Percentiles rank a stretch among this genome's conserved stretches.
phyloP scores from a whole-genome alignment of 2,329 filamentous ascomycete genomes.

The Ceratocystis cacaofunesta region DNA sequence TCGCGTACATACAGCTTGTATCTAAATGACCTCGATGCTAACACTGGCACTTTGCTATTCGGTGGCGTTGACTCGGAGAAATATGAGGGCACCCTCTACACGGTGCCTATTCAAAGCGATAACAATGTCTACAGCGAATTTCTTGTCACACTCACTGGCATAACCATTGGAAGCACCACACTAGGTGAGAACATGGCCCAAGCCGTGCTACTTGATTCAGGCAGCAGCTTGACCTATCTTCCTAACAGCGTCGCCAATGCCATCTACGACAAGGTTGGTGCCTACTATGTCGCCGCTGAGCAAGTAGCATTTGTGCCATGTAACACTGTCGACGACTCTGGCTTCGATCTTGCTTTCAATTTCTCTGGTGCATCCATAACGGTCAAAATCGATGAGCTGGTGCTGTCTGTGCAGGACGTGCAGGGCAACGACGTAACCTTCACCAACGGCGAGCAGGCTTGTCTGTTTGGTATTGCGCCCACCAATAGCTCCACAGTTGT shows the following conservation, averaged over 20 bases:
- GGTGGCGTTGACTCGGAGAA: conserved; percentile 57
- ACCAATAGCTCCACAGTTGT: conserved; percentile 41
- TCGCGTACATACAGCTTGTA: conserved; percentile 60
- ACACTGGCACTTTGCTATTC: conserved; percentile 54
- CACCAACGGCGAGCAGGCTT: conserved; percentile 39
- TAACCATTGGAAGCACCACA: conserved; percentile 32
- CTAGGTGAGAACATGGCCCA: conserved; percentile 37
- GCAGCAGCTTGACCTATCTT: conserved; percentile 52
- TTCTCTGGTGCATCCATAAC: conserved; percentile 39
- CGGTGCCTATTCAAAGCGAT: conserved; percentile 48
- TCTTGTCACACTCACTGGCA: conserved; percentile 50
- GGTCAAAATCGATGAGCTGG: conserved; percentile 44
- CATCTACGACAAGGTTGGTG: conserved; percentile 45
- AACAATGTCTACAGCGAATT: conserved; percentile 44
- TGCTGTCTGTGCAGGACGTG: conserved; percentile 36
- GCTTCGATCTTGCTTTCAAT: conserved; percentile 28
- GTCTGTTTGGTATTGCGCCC: conserved; percentile 53
- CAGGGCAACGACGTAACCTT: conserved; percentile 36
- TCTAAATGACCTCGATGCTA: conserved; percentile 56
- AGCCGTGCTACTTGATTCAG: conserved; percentile 56
- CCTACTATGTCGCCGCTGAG: conserved; percentile 38
- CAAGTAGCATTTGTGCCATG: conserved; percentile 49
- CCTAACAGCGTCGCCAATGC: conserved; percentile 38
- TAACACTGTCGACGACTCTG: conserved; percentile 32
- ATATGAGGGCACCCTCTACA: conserved; percentile 47